These are phyloP conservation scores for Urostyla sp. DNA, from an alignment of 73 alveolate species.

Conservation along the genomic window DNA sequence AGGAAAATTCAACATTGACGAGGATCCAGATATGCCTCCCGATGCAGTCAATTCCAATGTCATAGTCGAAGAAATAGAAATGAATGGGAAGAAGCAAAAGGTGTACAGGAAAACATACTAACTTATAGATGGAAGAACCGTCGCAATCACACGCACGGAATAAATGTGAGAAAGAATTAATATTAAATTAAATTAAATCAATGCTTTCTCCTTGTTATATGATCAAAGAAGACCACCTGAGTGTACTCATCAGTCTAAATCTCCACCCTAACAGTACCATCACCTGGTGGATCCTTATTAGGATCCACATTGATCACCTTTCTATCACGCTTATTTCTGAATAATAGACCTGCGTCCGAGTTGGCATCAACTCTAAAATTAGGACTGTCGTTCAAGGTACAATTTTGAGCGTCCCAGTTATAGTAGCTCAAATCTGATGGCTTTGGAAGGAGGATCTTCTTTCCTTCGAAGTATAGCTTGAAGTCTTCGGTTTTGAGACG, in stretches of 20 bases:
- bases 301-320: slow-evolving; percentile 97
- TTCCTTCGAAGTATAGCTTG: slow-evolving; percentile 93
- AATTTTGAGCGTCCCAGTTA: slow-evolving; percentile 96
- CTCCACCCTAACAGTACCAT: slow-evolving; percentile 93
- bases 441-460: slow-evolving; percentile 92
- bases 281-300: slow-evolving; percentile 89
- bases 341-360: slow-evolving; percentile 88
- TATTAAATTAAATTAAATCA: slow-evolving; percentile 7
- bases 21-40: slow-evolving; percentile 63
- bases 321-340: slow-evolving; percentile 97
- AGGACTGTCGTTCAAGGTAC: slow-evolving; percentile 95
- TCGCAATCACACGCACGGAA: slow-evolving; percentile 37
- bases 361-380: slow-evolving; percentile 94
- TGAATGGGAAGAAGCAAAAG: slow-evolving; percentile 63
- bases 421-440: slow-evolving; percentile 93
- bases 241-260: slow-evolving; percentile 82
- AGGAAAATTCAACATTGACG: slow-evolving; percentile 47
- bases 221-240: slow-evolving; percentile 90
- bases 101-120: slow-evolving; percentile 48
- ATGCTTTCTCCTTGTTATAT: slow-evolving; percentile 86
- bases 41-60: slow-evolving; percentile 56
- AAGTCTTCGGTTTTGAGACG: slow-evolving; percentile 96
- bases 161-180: not conserved
- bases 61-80: slow-evolving; percentile 48
- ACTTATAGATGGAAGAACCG: slow-evolving; percentile 43